Evolutionary conservation across 768 basidiomycete genomes (phyloP).

Genomic region (Rossbeevera mucosa): DNA sequence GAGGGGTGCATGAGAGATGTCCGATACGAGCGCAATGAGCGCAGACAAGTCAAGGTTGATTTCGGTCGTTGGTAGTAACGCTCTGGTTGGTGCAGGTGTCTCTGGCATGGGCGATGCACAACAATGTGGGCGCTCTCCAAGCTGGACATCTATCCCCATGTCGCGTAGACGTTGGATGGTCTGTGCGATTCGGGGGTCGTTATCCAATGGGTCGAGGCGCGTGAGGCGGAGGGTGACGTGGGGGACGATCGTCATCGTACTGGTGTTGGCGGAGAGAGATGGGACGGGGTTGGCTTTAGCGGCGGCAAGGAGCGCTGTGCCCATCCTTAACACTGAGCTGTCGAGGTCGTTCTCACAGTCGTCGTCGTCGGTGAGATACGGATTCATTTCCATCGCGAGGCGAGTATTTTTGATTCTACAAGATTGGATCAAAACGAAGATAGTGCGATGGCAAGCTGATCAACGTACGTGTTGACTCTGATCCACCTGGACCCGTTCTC

Average conservation of each 20-base stretch:
- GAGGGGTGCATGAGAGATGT: conserved; percentile 69
- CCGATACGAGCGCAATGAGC: conserved; percentile 79
- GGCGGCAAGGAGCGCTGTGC: conserved; percentile 59
- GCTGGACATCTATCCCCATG: conserved; percentile 63
- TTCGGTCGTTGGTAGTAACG: conserved; percentile 46
- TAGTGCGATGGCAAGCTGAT: neutral
- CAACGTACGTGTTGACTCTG: conserved; percentile 89
- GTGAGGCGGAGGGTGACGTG: conserved; percentile 61
- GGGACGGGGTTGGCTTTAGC: conserved; percentile 54
- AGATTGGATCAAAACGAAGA: neutral
- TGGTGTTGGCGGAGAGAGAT: neutral
- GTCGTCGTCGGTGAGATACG: conserved; percentile 57
- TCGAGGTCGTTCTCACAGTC: conserved; percentile 56
- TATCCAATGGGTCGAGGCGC: conserved; percentile 48
- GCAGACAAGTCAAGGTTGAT: conserved; percentile 84
- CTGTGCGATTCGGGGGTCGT: conserved; percentile 39
- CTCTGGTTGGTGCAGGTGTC: neutral
- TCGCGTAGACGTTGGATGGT: conserved; percentile 53
- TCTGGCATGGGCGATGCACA: neutral
- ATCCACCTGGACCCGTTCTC: conserved; percentile 76
- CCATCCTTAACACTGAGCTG: conserved; percentile 72
- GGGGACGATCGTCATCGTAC: neutral
- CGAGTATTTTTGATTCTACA: conserved; percentile 74
- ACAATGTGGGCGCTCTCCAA: conserved; percentile 50
- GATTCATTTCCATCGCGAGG: conserved; percentile 75